Percentiles rank a stretch among this genome's conserved stretches.
phyloP scores from a whole-genome alignment of 2,329 filamentous ascomycete genomes.

The Fulvia fulva region DNA sequence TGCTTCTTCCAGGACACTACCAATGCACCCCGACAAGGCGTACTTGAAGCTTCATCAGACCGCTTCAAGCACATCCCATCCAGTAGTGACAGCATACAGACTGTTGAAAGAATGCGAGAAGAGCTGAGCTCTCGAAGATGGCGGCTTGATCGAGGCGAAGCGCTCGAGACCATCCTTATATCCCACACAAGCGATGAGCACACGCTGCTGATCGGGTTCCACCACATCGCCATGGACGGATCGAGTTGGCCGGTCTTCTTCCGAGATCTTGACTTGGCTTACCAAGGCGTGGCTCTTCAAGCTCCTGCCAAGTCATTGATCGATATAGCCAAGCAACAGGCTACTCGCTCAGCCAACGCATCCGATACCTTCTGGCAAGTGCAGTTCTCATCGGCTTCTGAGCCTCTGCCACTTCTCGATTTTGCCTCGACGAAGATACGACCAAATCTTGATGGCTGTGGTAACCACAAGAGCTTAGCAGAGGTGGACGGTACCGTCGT shows the following conservation, averaged over 20 bases:
- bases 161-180: slow-evolving; percentile 22
- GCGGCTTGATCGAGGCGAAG: slow-evolving; percentile 21
- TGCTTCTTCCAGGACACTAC: slow-evolving; percentile 18
- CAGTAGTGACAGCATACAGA: background rate
- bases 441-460: slow-evolving; percentile 5
- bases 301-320: slow-evolving; percentile 5
- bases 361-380: slow-evolving; percentile 9
- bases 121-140: slow-evolving; percentile 11
- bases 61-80: slow-evolving; percentile 12
- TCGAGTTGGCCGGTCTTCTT: slow-evolving; percentile 27
- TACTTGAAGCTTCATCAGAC: slow-evolving; percentile 10
- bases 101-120: background rate
- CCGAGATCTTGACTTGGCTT: slow-evolving; percentile 22
- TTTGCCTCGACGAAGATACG: slow-evolving; percentile 12
- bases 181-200: slow-evolving; percentile 7
- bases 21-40: slow-evolving; percentile 13
- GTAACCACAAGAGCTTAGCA: slow-evolving; percentile 5
- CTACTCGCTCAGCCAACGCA: background rate
- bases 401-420: slow-evolving; percentile 14
- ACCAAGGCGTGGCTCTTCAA: slow-evolving; percentile 11
- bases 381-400: slow-evolving; percentile 1
- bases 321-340: slow-evolving; percentile 6
- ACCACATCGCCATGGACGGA: slow-evolving; percentile 37
- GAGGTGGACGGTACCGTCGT: slow-evolving; percentile 1
- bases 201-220: slow-evolving; percentile 29